These are phyloP conservation scores for Phylloporus sp. DNA, from an alignment of 768 basidiomycete genomes.

Conservation along the genomic window DNA sequence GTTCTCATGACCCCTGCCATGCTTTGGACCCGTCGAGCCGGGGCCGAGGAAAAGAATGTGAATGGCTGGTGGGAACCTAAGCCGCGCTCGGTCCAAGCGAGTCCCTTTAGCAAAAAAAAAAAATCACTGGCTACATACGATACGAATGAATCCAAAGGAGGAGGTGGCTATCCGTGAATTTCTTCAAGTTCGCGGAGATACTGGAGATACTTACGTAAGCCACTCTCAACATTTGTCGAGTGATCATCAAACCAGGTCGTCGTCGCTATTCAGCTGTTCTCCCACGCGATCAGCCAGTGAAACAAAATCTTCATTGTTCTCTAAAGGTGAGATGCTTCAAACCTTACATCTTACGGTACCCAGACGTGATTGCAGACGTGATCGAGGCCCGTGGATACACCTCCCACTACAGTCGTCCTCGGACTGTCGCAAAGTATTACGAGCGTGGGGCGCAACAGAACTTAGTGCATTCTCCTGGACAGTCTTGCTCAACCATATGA, in stretches of 20 bases:
- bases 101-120: neutral
- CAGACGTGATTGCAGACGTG: neutral
- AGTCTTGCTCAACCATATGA: slow-evolving; percentile 2
- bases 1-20: too few relatives aligned
- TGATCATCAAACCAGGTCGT: neutral
- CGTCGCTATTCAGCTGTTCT: neutral
- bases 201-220: slow-evolving; percentile 13
- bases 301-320: slow-evolving; percentile 2
- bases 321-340: neutral
- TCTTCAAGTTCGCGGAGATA: neutral
- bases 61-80: neutral
- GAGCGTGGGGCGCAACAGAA: neutral
- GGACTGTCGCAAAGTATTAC: neutral
- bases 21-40: too few relatives aligned
- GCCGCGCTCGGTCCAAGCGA: too few relatives aligned
- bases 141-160: neutral
- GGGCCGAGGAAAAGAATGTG: neutral
- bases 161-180: neutral
- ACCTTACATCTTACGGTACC: neutral
- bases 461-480: neutral
- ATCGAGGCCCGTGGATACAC: neutral
- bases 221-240: neutral
- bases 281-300: slow-evolving; percentile 2
- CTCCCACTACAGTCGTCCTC: neutral
- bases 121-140: neutral